Evolutionary conservation across 345 rosid genomes (phyloP).

Genomic region (Salix caprea): DNA sequence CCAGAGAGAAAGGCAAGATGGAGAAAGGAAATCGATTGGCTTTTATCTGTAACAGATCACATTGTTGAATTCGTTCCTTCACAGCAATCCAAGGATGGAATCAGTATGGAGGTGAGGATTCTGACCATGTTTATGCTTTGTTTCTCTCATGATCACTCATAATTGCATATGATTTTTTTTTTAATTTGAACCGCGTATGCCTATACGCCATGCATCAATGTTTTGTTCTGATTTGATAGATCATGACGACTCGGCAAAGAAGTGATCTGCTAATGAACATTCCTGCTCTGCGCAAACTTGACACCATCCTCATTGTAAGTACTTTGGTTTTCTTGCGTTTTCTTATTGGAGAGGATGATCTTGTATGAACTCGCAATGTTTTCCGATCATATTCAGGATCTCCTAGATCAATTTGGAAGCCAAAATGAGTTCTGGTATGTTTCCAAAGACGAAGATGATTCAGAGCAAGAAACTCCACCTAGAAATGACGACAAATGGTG

Average conservation of each 20-base stretch:
- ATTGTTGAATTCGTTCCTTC: constrained; percentile 84
- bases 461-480: constrained; percentile 46
- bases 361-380: background rate
- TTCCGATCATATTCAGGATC: constrained; percentile 44
- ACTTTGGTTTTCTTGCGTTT: constrained; percentile 1
- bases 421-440: constrained; percentile 84
- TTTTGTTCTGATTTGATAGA: constrained; percentile 33
- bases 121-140: background rate
- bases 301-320: constrained; percentile 78
- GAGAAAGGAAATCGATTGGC: constrained; percentile 88
- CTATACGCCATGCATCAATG: background rate
- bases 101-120: constrained; percentile 59
- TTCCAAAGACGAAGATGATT: constrained; percentile 46
- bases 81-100: constrained; percentile 66
- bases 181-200: background rate
- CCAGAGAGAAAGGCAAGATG: constrained; percentile 70
- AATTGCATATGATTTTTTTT: too few relatives aligned
- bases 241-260: constrained; percentile 86
- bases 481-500: constrained; percentile 87
- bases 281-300: constrained; percentile 85
- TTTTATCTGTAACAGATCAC: constrained; percentile 75
- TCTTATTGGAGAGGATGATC: background rate
- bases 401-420: constrained; percentile 61
- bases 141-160: too few relatives aligned
- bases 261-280: constrained; percentile 77